Base-by-base conservation (phyloP, 2,329 filamentous ascomycete species). In the Paramyrothecium roridum region DNA sequence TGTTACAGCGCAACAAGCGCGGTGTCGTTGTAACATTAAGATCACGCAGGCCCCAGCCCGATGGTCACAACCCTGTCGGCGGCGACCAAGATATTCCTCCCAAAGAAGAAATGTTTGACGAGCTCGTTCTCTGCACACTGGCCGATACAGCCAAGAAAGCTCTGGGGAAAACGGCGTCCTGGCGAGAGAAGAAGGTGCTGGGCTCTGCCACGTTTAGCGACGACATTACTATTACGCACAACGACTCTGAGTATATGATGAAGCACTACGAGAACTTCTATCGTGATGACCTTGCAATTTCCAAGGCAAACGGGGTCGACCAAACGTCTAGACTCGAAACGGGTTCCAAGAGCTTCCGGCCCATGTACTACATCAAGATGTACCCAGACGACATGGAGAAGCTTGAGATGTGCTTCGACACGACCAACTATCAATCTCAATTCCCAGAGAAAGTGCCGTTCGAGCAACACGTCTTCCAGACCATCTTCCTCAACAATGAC, bases 371-470 rank as follows among this genome's bases (percentile, higher is more conserved):
- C 62, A 85, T 83, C 67, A 82, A 84, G 56, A 78, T 75, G 62
- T 85, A 85, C 66, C 69, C 73, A 0, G 58, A 76, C 23, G 81
- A 84, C 63, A 72, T 73, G 3, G 78, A 73, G 10, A 84, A 83
- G 65, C 76, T 86, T 2, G 83, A 85, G 66, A 85, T 85, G 82
- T 85, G 81, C 62, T 89, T 89, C 68, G 85, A 89, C 68, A 86
- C 84, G 67, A 85, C 84, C 8, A 87, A 88, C 66, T 89, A 89
- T 70, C 87, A 90, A 65, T 78, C 82, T 30, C 87, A 90, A 63
- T 88, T 90, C 63, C 81, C 83, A 1, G 70, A 68, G 33, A 59
- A 63, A 20, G 70, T 72, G 1, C 69, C 71, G 0, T 73, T 73
- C 45, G 59, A 62, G 2, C 59, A 59, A 3, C 70, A 73, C 50